These are phyloP conservation scores for Aspergillus homomorphus DNA, from an alignment of 495 filamentous ascomycete genomes.

Conservation along the genomic window DNA sequence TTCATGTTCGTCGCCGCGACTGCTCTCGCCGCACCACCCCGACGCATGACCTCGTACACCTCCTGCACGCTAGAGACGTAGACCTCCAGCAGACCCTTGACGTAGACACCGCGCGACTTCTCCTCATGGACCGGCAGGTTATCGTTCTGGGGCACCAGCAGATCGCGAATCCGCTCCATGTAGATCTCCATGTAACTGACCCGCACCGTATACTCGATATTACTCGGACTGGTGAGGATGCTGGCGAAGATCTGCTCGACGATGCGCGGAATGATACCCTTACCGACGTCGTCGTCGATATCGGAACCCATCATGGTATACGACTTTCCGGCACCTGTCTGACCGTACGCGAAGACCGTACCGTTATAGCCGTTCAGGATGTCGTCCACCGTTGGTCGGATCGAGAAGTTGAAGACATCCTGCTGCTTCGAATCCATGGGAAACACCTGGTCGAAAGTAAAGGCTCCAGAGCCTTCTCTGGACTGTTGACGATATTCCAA, in stretches of 20 bases:
- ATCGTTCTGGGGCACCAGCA: constrained; percentile 87
- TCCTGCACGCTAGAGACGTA: constrained; percentile 95
- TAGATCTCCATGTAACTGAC: constrained; percentile 99
- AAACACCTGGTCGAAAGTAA: constrained; percentile 98
- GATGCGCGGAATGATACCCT: constrained; percentile 95
- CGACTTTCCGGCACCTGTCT: constrained; percentile 97
- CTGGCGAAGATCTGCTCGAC: constrained; percentile 97
- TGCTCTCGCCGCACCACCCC: constrained; percentile 81
- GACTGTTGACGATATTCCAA: constrained; percentile 51
- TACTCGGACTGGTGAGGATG: constrained; percentile 83
- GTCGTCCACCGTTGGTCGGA: constrained; percentile 92
- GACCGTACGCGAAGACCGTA: constrained; percentile 97
- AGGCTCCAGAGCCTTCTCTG: constrained; percentile 74
- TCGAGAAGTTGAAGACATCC: constrained; percentile 97
- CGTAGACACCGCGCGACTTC: constrained; percentile 93
- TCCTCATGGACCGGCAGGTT: constrained; percentile 97
- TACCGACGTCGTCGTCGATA: constrained; percentile 85
- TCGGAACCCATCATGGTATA: constrained; percentile 99
- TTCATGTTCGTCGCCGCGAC: constrained; percentile 99
- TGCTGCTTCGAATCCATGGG: constrained; percentile 81
- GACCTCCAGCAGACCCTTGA: constrained; percentile 91
- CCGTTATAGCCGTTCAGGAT: constrained; percentile 99
- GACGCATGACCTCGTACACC: constrained; percentile 95
- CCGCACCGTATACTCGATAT: constrained; percentile 95
- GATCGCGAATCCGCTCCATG: constrained; percentile 97